Base-by-base conservation (phyloP, 345 rosid species). In the Eucalyptus cloeziana region DNA sequence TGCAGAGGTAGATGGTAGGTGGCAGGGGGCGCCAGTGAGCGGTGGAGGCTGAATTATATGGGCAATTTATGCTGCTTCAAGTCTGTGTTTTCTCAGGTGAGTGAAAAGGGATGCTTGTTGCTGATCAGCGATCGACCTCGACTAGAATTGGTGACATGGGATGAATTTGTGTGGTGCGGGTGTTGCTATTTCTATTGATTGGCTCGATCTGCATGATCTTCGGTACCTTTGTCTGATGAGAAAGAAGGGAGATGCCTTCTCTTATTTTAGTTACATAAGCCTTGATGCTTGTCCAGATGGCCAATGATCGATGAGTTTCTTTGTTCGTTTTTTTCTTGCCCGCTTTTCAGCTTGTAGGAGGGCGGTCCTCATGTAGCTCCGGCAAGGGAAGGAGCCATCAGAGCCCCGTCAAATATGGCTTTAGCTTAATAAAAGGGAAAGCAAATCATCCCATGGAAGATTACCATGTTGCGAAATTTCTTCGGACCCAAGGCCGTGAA, bases 361-460 rank as follows among this genome's bases (percentile, higher is more conserved):
- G 95, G 49, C 92, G 89, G 25, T 94, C 95, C 24, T 94, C 95
- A 86, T 92, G 51, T 90, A 94, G 90, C 86, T 92, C 95, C 10
- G 97, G 96, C 6, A 95, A 94, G 90, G 97, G 97, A 56, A 94
- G 91, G 91, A 94, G 93, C 89, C 91, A 89, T 15, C 92, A 90
- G 24, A 94, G 94, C n/a, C 92, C 90, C 54, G 87, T 92, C 45
- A 95, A 92, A 89, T 95, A 90, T 89, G 97, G 97, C 37, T 95
- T 93, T 88, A 93, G 93, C 88, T 90, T 95, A 71, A 93, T 93
- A 31, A 95, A 95, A 92, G 97, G 97, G 69, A 95, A 94, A 93
- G 97, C 96, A 43, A 94, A 92, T 91, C 97, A 95, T 91, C 96
- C 97, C 8, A 95, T 95, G 97, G 97, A 95, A 89, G 97, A 95